Evolutionary conservation across 805 yeast species (phyloP), one percentile per base, ranked within the genome.

Genomic region (Priceomyces haplophilus): DNA sequence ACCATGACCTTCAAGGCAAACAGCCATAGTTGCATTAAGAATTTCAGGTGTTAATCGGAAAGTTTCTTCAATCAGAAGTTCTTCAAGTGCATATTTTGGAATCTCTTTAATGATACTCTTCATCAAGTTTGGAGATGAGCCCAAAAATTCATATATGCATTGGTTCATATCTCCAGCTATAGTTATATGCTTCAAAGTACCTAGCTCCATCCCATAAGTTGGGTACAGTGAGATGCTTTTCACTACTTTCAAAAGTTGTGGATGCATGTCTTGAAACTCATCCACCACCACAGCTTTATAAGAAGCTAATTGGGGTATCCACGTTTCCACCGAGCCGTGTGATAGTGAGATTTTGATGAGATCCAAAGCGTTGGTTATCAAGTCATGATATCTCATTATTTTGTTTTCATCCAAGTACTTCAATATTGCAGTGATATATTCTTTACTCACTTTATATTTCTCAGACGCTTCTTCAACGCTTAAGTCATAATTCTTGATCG

Each of bases 111-210:
- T 48, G 8, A 69, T 41, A 8, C 47, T 39, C n/a, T 48, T 40
- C 55, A 74, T 57, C 3, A 67, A 61, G 3, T 55, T 40, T 1
- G 68, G 66, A 34, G 68, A 65, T 0, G 82, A 68, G 0, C 88
- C 87, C 32, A 83, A 54, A 55, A 85, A 85, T 21, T 72, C 80
- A 55, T 82, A 85, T 21, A 85, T 81, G 40, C 85, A 73, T 59
- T 85, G 91, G 55, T 79, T 72, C 1, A 80, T 76, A 59, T 85
- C 91, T 1, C 90, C 90, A 3, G 88, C 83, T 15, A 85, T 58
- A 1, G 83, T 74, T 27, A 85, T 52, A 56, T 85, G 89, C 41
- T 76, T 72, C 2, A 52, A 50, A 6, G 44, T 45, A 3, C 43
- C 44, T 10, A 19, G 37, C 4, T 16, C 43, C 12, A 20, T 30